Evolutionary conservation across 306 rosid genomes (phyloP), one percentile per base, ranked within the genome.

Genomic region (Sechiopsis laciniata): DNA sequence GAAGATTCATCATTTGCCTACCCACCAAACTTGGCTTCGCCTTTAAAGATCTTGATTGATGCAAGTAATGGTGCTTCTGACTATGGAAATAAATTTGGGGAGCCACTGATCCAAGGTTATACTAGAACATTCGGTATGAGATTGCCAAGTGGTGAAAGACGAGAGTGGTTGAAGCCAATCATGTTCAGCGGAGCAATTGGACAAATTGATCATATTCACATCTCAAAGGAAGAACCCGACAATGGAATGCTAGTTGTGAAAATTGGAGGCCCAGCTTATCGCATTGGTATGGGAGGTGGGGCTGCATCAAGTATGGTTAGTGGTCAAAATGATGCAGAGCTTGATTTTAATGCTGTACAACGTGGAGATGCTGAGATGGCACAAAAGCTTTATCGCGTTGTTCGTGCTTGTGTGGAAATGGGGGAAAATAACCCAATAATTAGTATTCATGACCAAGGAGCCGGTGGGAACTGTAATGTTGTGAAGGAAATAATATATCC

Each of bases 361-460:
- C 92, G 96, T 56, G 97, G 97, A 72, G 97, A 92, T 81, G 97
- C 96, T 63, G 97, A 92, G 85, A 92, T 92, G 97, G 86, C 97
- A 50, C 97, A 92, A 26, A 92, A 92, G 81, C 78, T 92, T 50
- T 92, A 92, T 22, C 95, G 96, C 56, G 90, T 92, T 35, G 97
- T 92, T 71, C 97, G 97, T 77, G 84, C 96, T 40, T 92, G 97
- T 74, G 86, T 90, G 78, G 97, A 92, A 75, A 88, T 92, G 97
- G 96, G 90, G 73, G 91, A 91, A 70, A 78, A 81, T 70, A 91
- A 91, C 75, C 97, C 97, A 2, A 91, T 91, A 58, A 80, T 91
- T 56, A 89, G 97, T 82, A 91, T 89, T 82, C 97, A 91, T 82
- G 97, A 91, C 71, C 96, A 91, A 68, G 97, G 97, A 70, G 97